Evolutionary conservation across 805 yeast genomes (phyloP).

Genomic region (Wickerhamomyces canadensis): DNA sequence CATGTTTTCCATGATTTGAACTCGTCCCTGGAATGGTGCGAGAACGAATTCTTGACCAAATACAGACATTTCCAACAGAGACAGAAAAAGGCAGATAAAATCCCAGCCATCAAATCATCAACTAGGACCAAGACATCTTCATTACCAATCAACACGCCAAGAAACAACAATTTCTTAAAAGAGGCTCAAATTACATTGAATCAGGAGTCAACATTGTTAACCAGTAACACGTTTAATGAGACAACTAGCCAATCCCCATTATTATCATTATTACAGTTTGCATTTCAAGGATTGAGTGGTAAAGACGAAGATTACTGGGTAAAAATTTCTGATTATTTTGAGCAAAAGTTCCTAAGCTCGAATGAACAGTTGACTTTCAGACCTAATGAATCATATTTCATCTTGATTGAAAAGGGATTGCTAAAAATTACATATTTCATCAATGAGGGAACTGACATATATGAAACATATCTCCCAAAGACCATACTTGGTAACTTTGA

Average conservation of each 20-base stretch:
- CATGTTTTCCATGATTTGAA: conserved; percentile 76
- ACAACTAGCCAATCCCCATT: conserved; percentile 26
- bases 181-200: conserved; percentile 32
- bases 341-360: conserved; percentile 40
- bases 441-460: conserved; percentile 24
- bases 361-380: conserved; percentile 46
- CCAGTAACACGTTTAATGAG: neutral
- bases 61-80: conserved; percentile 28
- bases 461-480: conserved; percentile 44
- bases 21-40: conserved; percentile 94
- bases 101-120: conserved; percentile 2
- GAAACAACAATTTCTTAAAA: conserved; percentile 34
- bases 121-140: conserved; percentile 1
- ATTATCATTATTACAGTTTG: conserved; percentile 38
- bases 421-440: conserved; percentile 47
- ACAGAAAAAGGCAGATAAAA: conserved; percentile 1
- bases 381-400: conserved; percentile 34
- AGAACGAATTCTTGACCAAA: conserved; percentile 66
- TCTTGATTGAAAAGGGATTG: conserved; percentile 54
- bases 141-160: conserved; percentile 31
- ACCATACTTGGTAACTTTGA: conserved; percentile 47
- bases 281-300: conserved; percentile 39
- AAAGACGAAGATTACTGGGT: conserved; percentile 56
- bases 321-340: conserved; percentile 50
- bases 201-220: conserved; percentile 24